Evolutionary conservation across 106 monocot species (phyloP).

Genomic region (Narthecium ossifragum): DNA sequence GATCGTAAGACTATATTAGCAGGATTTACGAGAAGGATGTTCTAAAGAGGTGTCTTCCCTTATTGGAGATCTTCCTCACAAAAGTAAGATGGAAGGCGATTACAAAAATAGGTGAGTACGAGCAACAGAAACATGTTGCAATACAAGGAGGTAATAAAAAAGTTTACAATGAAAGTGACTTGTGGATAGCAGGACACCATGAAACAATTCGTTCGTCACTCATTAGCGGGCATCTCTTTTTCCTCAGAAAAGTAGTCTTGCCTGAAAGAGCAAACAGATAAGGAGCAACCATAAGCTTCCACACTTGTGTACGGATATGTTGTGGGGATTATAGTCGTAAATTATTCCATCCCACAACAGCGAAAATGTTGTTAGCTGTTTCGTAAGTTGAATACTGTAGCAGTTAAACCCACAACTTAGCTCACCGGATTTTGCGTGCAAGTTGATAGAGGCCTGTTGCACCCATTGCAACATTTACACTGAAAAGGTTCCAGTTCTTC

Average conservation of each 20-base stretch:
- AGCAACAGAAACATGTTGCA: too few relatives aligned
- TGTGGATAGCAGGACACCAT: too few relatives aligned
- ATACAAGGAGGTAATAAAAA: too few relatives aligned
- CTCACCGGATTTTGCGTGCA: constrained; percentile 58
- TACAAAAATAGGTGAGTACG: too few relatives aligned
- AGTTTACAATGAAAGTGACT: too few relatives aligned
- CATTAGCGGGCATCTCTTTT: not conserved
- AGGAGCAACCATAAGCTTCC: not conserved
- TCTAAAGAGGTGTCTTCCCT: too few relatives aligned
- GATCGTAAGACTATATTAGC: too few relatives aligned
- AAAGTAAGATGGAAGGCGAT: too few relatives aligned
- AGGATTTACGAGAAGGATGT: too few relatives aligned
- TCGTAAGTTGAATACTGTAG: not conserved
- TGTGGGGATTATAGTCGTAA: not conserved
- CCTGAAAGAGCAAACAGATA: not conserved
- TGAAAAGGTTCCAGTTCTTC: constrained; percentile 83
- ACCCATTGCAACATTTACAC: constrained; percentile 75
- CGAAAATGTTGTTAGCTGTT: not conserved
- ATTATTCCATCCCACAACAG: not conserved
- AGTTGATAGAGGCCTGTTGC: constrained; percentile 73
- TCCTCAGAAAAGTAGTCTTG: not conserved
- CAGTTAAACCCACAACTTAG: not conserved
- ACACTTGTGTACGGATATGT: too few relatives aligned
- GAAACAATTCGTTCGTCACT: not conserved
- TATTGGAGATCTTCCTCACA: too few relatives aligned